Conservation (phyloP, 306 rosid genomes). For the Hippophae tibetana region DNA sequence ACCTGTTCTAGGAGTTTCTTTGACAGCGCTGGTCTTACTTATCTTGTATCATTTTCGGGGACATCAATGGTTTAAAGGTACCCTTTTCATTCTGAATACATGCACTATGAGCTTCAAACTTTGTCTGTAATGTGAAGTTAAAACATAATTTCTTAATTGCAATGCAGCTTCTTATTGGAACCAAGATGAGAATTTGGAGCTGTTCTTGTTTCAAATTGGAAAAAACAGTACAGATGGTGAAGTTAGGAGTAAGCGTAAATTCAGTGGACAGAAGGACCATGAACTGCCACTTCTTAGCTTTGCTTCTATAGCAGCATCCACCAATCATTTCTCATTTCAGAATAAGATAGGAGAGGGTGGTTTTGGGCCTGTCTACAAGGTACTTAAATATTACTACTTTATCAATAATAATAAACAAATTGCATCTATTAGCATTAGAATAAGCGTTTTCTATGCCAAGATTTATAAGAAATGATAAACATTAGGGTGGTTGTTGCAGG, state of each 20-base stretch:
- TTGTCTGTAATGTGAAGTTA: no score
- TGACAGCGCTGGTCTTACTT: not conserved
- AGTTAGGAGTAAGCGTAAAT: not conserved
- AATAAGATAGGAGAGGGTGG: slow-evolving; percentile 25
- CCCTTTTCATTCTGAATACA: not conserved
- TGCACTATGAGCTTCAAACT: not conserved
- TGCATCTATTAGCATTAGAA: not conserved
- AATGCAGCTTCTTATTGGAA: no score
- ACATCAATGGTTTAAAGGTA: slow-evolving; percentile 3
- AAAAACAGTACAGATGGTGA: not conserved
- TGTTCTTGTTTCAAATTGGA: no score
- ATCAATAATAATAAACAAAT: no score
- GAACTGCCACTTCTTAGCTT: slow-evolving; percentile 13
- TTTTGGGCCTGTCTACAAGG: slow-evolving; percentile 27
- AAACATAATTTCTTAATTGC: no score
- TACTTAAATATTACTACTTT: not conserved
- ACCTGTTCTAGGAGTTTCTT: not conserved
- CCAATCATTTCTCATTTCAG: slow-evolving; percentile 9
- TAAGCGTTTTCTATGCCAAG: no score
- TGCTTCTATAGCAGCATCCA: slow-evolving; percentile 10
- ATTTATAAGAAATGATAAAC: no score
- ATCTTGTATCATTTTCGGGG: not conserved
- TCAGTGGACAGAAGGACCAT: slow-evolving; percentile 8
- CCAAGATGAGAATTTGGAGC: no score
- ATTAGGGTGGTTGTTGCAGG: slow-evolving; percentile 2